Evolutionary conservation across 2,329 filamentous ascomycete genomes (phyloP).

Genomic region (Xylariaceae sp.): DNA sequence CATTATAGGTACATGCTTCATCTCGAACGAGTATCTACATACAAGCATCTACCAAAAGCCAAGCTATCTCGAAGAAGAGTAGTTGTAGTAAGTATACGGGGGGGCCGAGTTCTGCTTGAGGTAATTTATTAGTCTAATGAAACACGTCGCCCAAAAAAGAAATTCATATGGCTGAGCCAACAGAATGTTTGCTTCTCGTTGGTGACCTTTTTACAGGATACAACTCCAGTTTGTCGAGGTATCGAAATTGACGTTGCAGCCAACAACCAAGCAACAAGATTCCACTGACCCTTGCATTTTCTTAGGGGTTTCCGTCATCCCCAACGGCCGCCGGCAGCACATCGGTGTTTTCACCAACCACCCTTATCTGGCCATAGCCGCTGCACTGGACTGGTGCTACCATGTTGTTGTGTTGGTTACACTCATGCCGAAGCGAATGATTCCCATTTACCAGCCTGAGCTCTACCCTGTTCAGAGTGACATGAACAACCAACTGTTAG

Average conservation of each 20-base stretch:
- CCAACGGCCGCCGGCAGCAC: constrained; percentile 19
- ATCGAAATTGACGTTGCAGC: constrained; percentile 21
- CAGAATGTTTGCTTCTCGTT: background rate
- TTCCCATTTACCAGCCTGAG: constrained; percentile 19
- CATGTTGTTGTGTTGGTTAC: constrained; percentile 15
- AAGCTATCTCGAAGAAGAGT: background rate
- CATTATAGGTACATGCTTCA: background rate
- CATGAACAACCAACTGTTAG: constrained; percentile 21
- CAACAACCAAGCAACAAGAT: constrained; percentile 14
- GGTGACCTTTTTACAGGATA: background rate
- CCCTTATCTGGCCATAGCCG: background rate
- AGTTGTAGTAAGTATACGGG: background rate
- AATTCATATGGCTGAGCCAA: background rate
- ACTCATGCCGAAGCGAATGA: constrained; percentile 20
- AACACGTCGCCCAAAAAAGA: constrained; percentile 13
- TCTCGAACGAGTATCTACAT: background rate
- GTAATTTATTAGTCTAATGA: constrained; percentile 5
- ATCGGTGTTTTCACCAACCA: constrained; percentile 10
- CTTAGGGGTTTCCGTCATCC: background rate
- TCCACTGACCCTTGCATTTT: constrained; percentile 21
- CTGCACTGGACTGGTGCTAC: constrained; percentile 11
- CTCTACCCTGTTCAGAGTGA: constrained; percentile 17
- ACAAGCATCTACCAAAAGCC: background rate
- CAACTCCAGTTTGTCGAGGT: background rate
- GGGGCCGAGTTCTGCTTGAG: too few species aligned